These are phyloP conservation scores for Vitis rupestris DNA, from an alignment of 164 flowering plant genomes.

Conservation along the genomic window DNA sequence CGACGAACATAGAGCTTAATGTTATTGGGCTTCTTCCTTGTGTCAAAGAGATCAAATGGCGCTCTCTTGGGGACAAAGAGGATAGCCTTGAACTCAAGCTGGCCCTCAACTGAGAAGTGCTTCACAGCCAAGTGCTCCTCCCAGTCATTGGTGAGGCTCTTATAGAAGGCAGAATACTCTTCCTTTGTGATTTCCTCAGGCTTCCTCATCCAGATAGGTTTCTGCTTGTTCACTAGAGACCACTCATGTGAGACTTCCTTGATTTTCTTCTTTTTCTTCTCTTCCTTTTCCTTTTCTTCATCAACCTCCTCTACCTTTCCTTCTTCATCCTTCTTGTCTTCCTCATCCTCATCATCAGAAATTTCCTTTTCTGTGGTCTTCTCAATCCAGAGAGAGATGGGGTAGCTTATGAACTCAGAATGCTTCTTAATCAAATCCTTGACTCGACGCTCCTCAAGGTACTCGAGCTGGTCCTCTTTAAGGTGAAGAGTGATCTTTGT, in stretches of 20 bases:
- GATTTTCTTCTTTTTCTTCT: constrained; percentile 48
- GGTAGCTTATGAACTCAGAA: constrained; percentile 44
- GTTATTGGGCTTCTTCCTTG: constrained; percentile 63
- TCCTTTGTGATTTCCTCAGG: constrained; percentile 47
- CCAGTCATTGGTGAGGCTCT: constrained; percentile 48
- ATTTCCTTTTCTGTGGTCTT: constrained; percentile 44
- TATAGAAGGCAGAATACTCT: constrained; percentile 48
- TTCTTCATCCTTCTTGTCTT: constrained; percentile 39
- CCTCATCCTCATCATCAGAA: constrained; percentile 47
- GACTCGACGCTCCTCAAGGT: constrained; percentile 43
- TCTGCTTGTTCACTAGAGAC: constrained; percentile 42
- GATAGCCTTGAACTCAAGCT: constrained; percentile 46
- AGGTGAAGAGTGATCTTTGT: constrained; percentile 19
- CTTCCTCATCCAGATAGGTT: constrained; percentile 55
- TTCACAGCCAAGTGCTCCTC: constrained; percentile 39
- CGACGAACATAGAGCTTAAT: constrained; percentile 64
- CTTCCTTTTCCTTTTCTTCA: constrained; percentile 44
- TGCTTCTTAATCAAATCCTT: constrained; percentile 40
- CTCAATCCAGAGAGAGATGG: constrained; percentile 45
- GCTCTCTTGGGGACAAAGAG: constrained; percentile 45
- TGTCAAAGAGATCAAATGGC: constrained; percentile 36
- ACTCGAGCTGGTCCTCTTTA: constrained; percentile 36
- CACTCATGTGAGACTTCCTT: constrained; percentile 48
- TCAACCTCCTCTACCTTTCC: constrained; percentile 41
- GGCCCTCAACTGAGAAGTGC: constrained; percentile 41